These are phyloP conservation scores for Colletotrichum sp. DNA, from an alignment of 2,329 filamentous ascomycete species.

Conservation along the genomic window DNA sequence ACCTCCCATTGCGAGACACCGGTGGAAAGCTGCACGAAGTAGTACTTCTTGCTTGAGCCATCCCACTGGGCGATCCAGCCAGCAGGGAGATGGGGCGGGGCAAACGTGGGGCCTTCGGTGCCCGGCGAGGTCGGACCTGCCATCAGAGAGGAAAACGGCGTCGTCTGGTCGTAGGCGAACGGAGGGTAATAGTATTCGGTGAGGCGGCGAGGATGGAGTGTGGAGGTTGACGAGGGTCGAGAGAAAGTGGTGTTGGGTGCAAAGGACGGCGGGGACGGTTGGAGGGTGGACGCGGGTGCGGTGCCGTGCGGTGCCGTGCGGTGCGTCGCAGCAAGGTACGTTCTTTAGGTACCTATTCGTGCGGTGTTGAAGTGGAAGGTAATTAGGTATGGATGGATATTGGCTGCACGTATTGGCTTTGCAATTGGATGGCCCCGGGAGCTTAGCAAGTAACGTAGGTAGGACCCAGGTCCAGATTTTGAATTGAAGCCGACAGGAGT, in stretches of 20 bases:
- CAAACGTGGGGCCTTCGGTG: constrained; percentile 63
- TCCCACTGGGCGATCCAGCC: constrained; percentile 78
- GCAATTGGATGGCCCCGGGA: background rate
- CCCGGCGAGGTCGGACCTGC: constrained; percentile 62
- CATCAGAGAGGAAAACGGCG: constrained; percentile 39
- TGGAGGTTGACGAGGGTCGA: background rate
- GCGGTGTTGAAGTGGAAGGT: background rate
- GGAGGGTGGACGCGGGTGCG: background rate
- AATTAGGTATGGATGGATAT: background rate
- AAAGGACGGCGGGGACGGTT: background rate
- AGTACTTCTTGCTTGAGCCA: constrained; percentile 67
- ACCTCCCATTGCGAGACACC: constrained; percentile 78
- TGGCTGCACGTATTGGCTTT: background rate
- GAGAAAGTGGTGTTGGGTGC: background rate
- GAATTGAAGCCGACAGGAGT: background rate
- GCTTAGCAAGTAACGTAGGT: background rate
- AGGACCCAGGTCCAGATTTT: background rate
- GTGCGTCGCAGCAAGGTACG: background rate
- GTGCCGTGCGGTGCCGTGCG: constrained; percentile 1
- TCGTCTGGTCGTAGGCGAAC: background rate
- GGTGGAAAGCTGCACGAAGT: constrained; percentile 75
- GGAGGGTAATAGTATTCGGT: background rate
- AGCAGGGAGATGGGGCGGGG: constrained; percentile 64
- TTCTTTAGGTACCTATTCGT: background rate
- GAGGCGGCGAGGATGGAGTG: background rate